These are phyloP conservation scores for Exserohilum rostratum DNA, from an alignment of 2,329 filamentous ascomycete species.

Conservation along the genomic window DNA sequence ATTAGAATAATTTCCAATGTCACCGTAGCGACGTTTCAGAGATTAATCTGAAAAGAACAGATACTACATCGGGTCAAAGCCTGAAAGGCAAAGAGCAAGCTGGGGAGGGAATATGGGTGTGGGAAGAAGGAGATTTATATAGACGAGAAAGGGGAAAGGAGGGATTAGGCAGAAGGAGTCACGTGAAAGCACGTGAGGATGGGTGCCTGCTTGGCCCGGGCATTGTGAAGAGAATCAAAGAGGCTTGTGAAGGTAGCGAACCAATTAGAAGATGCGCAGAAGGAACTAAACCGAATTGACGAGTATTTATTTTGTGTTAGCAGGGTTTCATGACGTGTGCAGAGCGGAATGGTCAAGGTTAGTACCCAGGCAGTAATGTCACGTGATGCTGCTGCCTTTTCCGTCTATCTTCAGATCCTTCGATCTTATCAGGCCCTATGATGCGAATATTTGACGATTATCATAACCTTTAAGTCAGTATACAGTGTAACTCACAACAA, in stretches of 20 bases:
- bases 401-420: not conserved
- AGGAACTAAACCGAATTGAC: too few species aligned
- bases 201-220: not conserved
- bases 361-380: not conserved
- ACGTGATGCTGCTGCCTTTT: not conserved
- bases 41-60: conserved; percentile 15
- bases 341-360: not conserved
- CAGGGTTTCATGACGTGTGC: not conserved
- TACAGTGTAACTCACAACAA: too few species aligned
- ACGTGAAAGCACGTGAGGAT: not conserved
- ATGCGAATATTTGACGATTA: too few species aligned
- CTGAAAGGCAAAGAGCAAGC: conserved; percentile 9
- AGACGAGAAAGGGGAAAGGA: not conserved
- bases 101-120: not conserved
- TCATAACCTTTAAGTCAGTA: too few species aligned
- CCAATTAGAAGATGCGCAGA: too few species aligned
- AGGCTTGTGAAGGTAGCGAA: too few species aligned
- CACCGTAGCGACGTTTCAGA: conserved; percentile 5
- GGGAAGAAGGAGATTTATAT: conserved; percentile 1
- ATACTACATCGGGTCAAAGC: conserved; percentile 16
- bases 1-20: conserved; percentile 1
- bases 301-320: not conserved
- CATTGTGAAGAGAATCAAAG: too few species aligned
- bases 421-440: too few species aligned
- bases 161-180: not conserved